These are phyloP conservation scores for Helotiales sp. DNA, from an alignment of 2,329 filamentous ascomycete genomes.

Conservation along the genomic window DNA sequence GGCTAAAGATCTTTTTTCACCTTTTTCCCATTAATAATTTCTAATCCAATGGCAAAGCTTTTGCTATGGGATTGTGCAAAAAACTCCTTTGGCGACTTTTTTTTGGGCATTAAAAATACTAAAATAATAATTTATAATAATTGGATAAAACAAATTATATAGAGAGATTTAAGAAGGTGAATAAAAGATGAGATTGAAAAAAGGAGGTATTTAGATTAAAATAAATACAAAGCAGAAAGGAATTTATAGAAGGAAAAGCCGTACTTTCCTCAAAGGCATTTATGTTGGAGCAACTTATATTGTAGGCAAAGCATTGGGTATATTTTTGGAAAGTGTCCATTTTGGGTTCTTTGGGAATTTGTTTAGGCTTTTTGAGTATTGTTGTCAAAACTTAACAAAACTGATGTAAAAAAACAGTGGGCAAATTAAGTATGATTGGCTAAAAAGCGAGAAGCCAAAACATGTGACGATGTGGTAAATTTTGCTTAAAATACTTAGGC, in stretches of 20 bases:
- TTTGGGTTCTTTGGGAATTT: background rate
- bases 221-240: conserved; percentile 16
- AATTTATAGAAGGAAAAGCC: conserved; percentile 21
- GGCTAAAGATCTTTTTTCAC: conserved; percentile 22
- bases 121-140: conserved; percentile 23
- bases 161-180: conserved; percentile 15
- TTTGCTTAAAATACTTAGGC: conserved; percentile 18
- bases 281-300: conserved; percentile 15
- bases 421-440: background rate
- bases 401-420: background rate
- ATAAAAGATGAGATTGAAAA: conserved; percentile 17
- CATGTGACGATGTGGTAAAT: background rate
- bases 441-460: background rate
- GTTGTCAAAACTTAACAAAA: background rate
- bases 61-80: conserved; percentile 24
- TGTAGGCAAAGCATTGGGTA: conserved; percentile 10
- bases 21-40: conserved; percentile 24
- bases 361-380: background rate
- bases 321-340: conserved; percentile 2
- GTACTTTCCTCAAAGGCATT: conserved; percentile 14
- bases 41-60: conserved; percentile 23
- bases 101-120: conserved; percentile 23
- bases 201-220: conserved; percentile 11
- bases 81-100: conserved; percentile 22
- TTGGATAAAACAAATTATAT: conserved; percentile 21